Conservation (phyloP, 345 rosid species). For the Streptanthus diversifolius region DNA sequence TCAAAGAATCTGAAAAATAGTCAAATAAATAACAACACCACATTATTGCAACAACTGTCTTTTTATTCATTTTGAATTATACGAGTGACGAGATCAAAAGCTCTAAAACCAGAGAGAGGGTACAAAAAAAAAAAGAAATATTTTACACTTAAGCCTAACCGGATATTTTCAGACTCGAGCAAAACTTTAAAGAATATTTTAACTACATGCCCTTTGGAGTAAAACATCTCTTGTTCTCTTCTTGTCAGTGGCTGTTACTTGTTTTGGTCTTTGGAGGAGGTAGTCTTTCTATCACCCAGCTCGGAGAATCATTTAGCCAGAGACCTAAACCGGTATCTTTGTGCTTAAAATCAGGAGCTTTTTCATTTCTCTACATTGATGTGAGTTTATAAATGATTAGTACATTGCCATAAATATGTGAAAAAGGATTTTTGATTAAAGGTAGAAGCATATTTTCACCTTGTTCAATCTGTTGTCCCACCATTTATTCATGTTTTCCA, state of each 20-base stretch:
- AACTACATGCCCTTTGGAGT: too few species aligned
- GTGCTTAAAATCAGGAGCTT: slow-evolving; percentile 65
- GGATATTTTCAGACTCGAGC: neutral
- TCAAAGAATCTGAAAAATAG: too few species aligned
- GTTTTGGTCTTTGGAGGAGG: slow-evolving; percentile 41
- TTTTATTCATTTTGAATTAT: too few species aligned
- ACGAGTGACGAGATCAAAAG: too few species aligned
- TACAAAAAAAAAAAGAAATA: too few species aligned
- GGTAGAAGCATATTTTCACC: slow-evolving; percentile 31
- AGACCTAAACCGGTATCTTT: slow-evolving; percentile 57
- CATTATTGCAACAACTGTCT: too few species aligned
- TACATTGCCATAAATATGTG: neutral
- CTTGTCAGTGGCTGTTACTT: neutral
- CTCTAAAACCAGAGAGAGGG: too few species aligned
- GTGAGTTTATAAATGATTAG: neutral
- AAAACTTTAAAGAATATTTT: neutral
- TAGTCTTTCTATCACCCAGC: slow-evolving; percentile 54
- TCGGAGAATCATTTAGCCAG: slow-evolving; percentile 53
- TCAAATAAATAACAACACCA: too few species aligned
- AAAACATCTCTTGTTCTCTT: neutral
- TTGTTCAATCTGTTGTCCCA: slow-evolving; percentile 76
- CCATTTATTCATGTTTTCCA: slow-evolving; percentile 55
- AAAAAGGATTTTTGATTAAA: neutral
- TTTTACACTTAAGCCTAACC: neutral
- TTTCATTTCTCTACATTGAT: slow-evolving; percentile 37